Evolutionary conservation across 1,139 yeast species (phyloP), one percentile per base, ranked within the genome.

Genomic region (Saccharomyces hybrid): DNA sequence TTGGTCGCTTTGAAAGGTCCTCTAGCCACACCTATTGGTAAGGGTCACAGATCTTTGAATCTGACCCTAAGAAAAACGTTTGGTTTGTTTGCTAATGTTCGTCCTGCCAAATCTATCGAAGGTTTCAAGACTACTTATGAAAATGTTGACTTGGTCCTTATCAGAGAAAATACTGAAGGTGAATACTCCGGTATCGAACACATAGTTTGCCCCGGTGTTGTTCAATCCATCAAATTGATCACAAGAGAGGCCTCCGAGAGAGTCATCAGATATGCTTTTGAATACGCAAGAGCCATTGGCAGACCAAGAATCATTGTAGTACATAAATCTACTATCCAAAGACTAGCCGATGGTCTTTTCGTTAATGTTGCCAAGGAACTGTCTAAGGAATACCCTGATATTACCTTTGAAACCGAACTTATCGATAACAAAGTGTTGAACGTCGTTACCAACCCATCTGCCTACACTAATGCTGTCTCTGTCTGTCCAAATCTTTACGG

Each of bases 401-500:
- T 93, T 70, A 78, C 82, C 70, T 78, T 93, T 64, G 84, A 82
- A 72, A 85, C 82, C 59, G 98, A 93, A 78, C 80, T 91, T 70
- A 87, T 93, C 71, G 99, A 93, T 78, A 91, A 90, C 82, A 89
- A 97, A 66, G 90, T 96, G 54, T 80, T 93, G 75, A 86, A 82
- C 75, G 83, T 90, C 74, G 95, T 95, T 65, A 79, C 89, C 60
- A 91, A 90, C 76, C 98, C 98, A 66, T 73, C 84, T 59, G 84
- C 86, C 66, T 91, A 89, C 82, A 74, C 79, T 67, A 82, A 82
- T 69, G 84, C 86, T 59, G 99, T 93, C 69, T 89, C 93, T 91
- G 98, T 93, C 66, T 93, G 93, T 97, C 99, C 99, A 69, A 93
- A 93, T 85, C 83, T 93, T 76, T 93, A 93, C 77, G 99, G 99